Evolutionary conservation across 306 rosid genomes (phyloP), one percentile per base, ranked within the genome.

Genomic region (Quercus rubra): DNA sequence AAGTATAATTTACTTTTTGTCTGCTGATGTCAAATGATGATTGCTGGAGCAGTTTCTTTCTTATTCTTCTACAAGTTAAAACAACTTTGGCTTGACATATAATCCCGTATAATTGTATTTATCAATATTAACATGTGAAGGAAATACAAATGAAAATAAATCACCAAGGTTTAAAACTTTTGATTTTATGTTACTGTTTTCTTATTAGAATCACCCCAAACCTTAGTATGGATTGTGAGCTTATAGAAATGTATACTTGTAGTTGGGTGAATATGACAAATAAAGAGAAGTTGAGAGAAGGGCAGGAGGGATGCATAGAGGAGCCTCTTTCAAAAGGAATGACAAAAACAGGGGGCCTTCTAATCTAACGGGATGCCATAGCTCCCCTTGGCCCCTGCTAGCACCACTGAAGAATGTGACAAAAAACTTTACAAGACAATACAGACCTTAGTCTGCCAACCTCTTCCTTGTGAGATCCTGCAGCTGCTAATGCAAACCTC

Each of bases 401-500:
- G 49, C 56, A 51, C 54, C 58, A 41, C 77, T 51, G 58, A 59
- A 52, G 77, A 86, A 77, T 17, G 67, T 79, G 58, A 82, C 76
- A 38, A 59, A 27, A 72, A 66, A 76, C 66, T 61, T 64, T 25
- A 69, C 74, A 74, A 77, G 68, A 82, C 30, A 71, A 74, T 15
- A 78, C 77, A 70, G 71, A 95, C 99, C 98, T 93, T 78, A 95
- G 86, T 85, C 96, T 87, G 55, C 93, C 93, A 83, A 93, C 91
- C 88, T 93, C 99, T 91, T 95, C 98, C 89, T 92, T 90, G 87
- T 93, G 97, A 78, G 98, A 95, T 64, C 23, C 87, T 59, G 93
- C 99, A 85, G 99, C 98, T 83, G 98, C 98, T 82, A 95, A 86
- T 67, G 97, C 99, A 87, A 93, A 95, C 82, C 97, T 95, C 80